Base-by-base conservation (phyloP, 768 basidiomycete species). In the Udeniomyces megalosporus region DNA sequence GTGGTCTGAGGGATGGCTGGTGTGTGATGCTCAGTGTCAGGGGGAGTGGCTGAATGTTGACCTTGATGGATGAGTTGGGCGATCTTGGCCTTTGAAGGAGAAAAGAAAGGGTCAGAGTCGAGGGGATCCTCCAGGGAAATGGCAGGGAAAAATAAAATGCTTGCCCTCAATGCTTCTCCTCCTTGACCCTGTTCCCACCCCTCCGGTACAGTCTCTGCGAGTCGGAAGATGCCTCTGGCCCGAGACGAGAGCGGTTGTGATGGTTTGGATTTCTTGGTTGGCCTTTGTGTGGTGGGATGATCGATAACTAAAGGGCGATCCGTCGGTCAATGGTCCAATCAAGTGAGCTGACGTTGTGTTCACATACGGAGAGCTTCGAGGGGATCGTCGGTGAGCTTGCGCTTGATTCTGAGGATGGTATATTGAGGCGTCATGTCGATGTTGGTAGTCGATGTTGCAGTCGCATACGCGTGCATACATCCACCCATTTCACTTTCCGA, bases 341-440 rank as follows among this genome's bases (percentile, higher is more conserved):
- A 22, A 45, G 32, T 11, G 22, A 17, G n/a, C 26, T 17, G n/a
- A 50, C n/a, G 35, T 44, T 15, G 14, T 45, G 35, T 28, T 12
- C 26, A 65, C 68, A 56, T 34, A 73, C 74, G 71, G 20, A 74
- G 66, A 6, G 71, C 71, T 14, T 70, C 68, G 24, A 74, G 65
- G 0, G 72, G 74, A 4, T 69, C 61, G 34, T 74, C 72, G 15
- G 70, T 74, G 14, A 71, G 70, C 65, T 73, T 74, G 12, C 74
- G 65, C 67, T 74, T 74, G 72, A 74, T 73, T 8, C 72, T 55
- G 22, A 74, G 60, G 28, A 74, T 69, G 8, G 72, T 73, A 60
- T 59, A 66, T 28, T 62, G 57, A 12, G 54, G 55, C 4, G 24
- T 14, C 26, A 15, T 11, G 55, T 45, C 22, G 55, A 26, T 22